Evolutionary conservation across 306 rosid genomes (phyloP).

Genomic region (Biancaea sappan): DNA sequence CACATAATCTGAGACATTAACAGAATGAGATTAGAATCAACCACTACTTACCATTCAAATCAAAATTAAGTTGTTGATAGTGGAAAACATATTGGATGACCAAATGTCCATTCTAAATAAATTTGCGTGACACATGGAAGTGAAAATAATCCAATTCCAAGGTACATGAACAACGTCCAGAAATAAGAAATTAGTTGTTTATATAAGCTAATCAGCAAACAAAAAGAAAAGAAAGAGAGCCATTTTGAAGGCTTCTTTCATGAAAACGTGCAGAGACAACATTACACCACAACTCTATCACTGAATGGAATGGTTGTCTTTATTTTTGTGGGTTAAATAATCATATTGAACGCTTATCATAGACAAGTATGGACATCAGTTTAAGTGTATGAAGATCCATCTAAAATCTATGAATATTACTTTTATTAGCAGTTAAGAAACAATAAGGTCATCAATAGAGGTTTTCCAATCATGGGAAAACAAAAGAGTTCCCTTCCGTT

Average conservation of each 20-base stretch:
- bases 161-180: background rate
- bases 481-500: background rate
- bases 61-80: conserved; percentile 24
- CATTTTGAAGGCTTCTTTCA: background rate
- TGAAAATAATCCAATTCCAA: background rate
- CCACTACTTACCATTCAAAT: too few species aligned
- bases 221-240: background rate
- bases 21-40: conserved; percentile 26
- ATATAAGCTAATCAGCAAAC: background rate
- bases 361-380: background rate
- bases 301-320: background rate
- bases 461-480: background rate
- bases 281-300: background rate
- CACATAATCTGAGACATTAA: conserved; percentile 71
- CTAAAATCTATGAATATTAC: background rate
- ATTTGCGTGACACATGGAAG: background rate
- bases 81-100: background rate
- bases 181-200: background rate
- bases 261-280: background rate
- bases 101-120: background rate
- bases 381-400: background rate
- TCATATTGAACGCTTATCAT: background rate
- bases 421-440: background rate
- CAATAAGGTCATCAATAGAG: background rate
- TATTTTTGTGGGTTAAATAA: too few species aligned